A percentile compares a stretch with the other conserved stretches of the same genome.
Conservation (phyloP, 2,329 filamentous ascomycete species). For the Penicillium oxalicum region DNA sequence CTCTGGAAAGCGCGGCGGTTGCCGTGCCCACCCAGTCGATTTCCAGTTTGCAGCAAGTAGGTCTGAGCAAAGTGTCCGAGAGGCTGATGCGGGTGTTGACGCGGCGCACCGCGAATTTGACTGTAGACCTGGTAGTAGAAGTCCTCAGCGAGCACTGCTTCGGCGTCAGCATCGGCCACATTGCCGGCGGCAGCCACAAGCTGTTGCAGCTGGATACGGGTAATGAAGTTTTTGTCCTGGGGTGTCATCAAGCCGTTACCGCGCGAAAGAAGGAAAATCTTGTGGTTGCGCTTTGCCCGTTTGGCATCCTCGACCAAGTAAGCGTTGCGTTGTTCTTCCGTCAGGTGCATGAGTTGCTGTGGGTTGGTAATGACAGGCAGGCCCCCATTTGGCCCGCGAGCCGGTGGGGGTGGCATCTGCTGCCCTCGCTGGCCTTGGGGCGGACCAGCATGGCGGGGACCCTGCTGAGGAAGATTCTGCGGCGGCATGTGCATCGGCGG, state of each 20-base stretch:
- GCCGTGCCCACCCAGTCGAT: constrained; percentile 63
- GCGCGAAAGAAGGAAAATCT: constrained; percentile 87
- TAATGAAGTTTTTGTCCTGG: constrained; percentile 99
- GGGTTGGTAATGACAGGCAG: constrained; percentile 59
- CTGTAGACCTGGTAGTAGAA: constrained; percentile 99
- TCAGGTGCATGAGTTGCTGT: constrained; percentile 67
- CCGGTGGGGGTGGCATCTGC: constrained; percentile 32
- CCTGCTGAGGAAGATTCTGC: constrained; percentile 36
- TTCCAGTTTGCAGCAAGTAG: constrained; percentile 91
- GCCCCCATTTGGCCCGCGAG: constrained; percentile 32
- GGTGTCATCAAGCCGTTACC: constrained; percentile 98
- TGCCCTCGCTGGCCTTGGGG: constrained; percentile 33
- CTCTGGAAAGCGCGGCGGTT: constrained; percentile 68
- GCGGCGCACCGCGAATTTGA: constrained; percentile 82
- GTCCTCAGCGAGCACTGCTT: constrained; percentile 79
- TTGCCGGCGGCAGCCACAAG: constrained; percentile 88
- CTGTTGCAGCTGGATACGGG: constrained; percentile 93
- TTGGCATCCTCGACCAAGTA: constrained; percentile 89
- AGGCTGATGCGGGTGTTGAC: constrained; percentile 87
- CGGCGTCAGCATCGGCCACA: constrained; percentile 69
- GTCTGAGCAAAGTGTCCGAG: constrained; percentile 96
- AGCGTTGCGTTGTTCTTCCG: constrained; percentile 75
- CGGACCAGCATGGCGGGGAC: constrained; percentile 32
- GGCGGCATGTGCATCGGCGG: constrained; percentile 67
- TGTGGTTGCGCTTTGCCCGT: constrained; percentile 94